phyloP scores from a whole-genome alignment of 495 filamentous ascomycete species.

The Peziza echinospora region DNA sequence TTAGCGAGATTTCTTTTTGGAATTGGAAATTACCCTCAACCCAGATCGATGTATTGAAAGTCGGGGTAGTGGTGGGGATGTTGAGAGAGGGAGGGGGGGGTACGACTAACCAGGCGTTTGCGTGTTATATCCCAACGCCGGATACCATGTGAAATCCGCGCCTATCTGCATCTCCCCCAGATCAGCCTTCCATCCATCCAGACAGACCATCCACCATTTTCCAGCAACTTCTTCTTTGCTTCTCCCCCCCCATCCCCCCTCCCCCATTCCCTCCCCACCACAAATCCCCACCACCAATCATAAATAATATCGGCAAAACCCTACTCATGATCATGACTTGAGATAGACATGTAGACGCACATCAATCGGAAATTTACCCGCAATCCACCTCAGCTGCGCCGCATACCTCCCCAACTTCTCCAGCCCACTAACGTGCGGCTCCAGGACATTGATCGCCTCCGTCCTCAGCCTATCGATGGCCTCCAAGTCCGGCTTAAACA shows the following conservation, averaged over 20 bases:
- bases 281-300: too few relatives aligned
- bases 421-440: slow-evolving; percentile 76
- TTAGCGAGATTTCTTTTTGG: too few relatives aligned
- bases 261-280: slow-evolving; percentile 9
- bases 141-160: slow-evolving; percentile 88
- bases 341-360: slow-evolving; percentile 28
- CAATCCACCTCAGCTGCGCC: slow-evolving; percentile 81
- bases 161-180: slow-evolving; percentile 41
- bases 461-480: slow-evolving; percentile 61
- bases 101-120: slow-evolving; percentile 36
- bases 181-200: background rate
- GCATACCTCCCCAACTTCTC: slow-evolving; percentile 72
- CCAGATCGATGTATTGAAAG: too few relatives aligned
- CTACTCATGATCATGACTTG: background rate
- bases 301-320: background rate
- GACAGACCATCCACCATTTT: too few relatives aligned
- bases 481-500: slow-evolving; percentile 80
- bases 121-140: slow-evolving; percentile 75
- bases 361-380: slow-evolving; percentile 91
- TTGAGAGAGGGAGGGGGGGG: too few relatives aligned
- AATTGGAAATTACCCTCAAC: too few relatives aligned
- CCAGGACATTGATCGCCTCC: slow-evolving; percentile 67
- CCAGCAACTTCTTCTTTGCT: too few relatives aligned
- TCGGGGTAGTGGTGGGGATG: too few relatives aligned
- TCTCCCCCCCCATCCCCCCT: too few relatives aligned